Evolutionary conservation across 495 filamentous ascomycete species (phyloP).

Genomic region (Penicillium nucicola): DNA sequence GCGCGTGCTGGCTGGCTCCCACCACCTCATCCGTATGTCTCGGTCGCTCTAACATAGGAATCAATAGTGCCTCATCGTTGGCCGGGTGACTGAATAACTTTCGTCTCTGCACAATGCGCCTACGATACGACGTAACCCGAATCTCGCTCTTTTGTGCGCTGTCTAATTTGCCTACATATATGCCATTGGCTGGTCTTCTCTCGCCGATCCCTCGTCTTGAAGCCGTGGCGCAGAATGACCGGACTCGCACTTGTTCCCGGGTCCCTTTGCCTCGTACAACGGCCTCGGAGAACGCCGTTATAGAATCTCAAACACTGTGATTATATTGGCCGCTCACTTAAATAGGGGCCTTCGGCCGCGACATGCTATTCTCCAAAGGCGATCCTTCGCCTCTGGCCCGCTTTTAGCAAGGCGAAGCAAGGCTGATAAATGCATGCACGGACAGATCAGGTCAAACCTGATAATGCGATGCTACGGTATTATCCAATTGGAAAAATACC

Average conservation of each 20-base stretch:
- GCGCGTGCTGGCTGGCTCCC: neutral
- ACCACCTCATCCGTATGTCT: neutral
- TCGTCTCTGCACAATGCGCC: neutral
- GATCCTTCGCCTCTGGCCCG: neutral
- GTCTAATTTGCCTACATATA: neutral
- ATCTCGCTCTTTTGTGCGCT: neutral
- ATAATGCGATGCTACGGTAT: neutral
- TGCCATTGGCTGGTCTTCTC: neutral
- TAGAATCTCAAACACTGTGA: neutral
- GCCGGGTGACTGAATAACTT: neutral
- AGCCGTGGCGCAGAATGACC: constrained; percentile 1
- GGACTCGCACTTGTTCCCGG: neutral
- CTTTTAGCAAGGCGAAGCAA: constrained; percentile 2
- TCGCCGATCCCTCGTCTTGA: neutral
- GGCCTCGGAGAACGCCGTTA: neutral
- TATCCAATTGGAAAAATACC: neutral
- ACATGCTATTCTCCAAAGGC: neutral
- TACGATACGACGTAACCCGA: neutral
- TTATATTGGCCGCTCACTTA: neutral
- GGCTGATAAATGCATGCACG: neutral
- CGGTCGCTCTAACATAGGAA: neutral
- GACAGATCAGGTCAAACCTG: neutral
- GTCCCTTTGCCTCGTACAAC: neutral
- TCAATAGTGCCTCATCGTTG: neutral
- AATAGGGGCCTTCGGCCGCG: neutral